A percentile compares a stretch with the other conserved stretches of the same genome.
Conservation (phyloP, 1,284 basidiomycete genomes). For the Puccinia hordei region DNA sequence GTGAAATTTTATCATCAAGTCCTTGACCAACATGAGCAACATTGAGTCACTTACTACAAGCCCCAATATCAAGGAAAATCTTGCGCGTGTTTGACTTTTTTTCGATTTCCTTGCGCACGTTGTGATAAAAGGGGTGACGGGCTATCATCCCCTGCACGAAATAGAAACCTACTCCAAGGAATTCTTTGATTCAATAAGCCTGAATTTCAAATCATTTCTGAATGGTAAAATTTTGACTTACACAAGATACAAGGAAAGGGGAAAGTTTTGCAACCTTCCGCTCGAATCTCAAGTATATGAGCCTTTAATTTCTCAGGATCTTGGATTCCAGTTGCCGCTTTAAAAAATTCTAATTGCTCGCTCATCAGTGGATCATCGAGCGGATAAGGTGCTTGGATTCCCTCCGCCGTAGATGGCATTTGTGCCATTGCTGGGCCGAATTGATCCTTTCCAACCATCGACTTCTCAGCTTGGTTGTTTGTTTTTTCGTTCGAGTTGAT, state of each 20-base stretch:
- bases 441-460: neutral
- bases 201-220: neutral
- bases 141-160: constrained; percentile 10
- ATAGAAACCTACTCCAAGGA: constrained; percentile 15
- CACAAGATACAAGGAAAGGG: constrained; percentile 14
- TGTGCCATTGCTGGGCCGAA: neutral
- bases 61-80: constrained; percentile 19
- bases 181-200: no score
- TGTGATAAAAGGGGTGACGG: constrained; percentile 1
- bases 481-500: no score
- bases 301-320: constrained; percentile 17
- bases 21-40: no score
- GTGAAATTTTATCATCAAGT: neutral
- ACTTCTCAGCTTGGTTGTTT: no score
- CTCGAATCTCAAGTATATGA: constrained; percentile 14
- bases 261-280: neutral
- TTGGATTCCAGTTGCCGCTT: constrained; percentile 17
- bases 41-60: neutral
- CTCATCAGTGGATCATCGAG: constrained; percentile 13
- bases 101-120: neutral
- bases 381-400: constrained; percentile 14
- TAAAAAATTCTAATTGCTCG: constrained; percentile 20
- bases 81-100: neutral
- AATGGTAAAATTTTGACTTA: neutral
- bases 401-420: neutral